Evolutionary conservation across 352 stramenopile genomes (phyloP).

Genomic region (Phytophthora agathidicida): DNA sequence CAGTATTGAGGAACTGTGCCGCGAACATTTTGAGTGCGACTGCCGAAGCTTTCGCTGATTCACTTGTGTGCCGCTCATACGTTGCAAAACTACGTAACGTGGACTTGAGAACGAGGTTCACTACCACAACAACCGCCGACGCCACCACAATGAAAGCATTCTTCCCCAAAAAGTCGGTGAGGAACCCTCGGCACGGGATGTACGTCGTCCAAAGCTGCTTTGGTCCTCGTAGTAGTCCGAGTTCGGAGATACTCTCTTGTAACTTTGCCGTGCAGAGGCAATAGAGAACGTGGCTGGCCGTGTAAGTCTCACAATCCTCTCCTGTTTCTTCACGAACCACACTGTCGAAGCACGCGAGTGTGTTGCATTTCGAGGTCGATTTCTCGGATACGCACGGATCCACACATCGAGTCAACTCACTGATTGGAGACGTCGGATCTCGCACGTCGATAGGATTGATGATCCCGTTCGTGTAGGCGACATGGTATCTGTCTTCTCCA

Average conservation of each 20-base stretch:
- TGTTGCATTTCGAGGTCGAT: constrained; percentile 55
- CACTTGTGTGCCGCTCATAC: constrained; percentile 82
- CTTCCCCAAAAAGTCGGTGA: constrained; percentile 68
- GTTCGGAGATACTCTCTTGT: constrained; percentile 42
- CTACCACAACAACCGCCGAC: constrained; percentile 69
- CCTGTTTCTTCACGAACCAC: constrained; percentile 35
- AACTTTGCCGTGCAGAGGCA: constrained; percentile 74
- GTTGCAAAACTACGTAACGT: constrained; percentile 69
- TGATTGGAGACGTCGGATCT: constrained; percentile 3
- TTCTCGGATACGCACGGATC: constrained; percentile 70
- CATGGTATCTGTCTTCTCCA: constrained; percentile 49
- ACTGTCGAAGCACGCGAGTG: constrained; percentile 71
- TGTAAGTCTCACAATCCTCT: constrained; percentile 63
- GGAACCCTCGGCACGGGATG: constrained; percentile 65
- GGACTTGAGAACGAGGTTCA: constrained; percentile 78
- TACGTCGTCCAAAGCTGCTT: constrained; percentile 59
- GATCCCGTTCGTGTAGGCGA: constrained; percentile 73
- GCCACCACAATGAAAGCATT: constrained; percentile 76
- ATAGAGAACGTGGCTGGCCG: constrained; percentile 64
- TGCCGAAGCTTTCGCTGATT: constrained; percentile 77
- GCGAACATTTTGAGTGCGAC: constrained; percentile 82
- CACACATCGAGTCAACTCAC: constrained; percentile 43
- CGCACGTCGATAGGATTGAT: constrained; percentile 34
- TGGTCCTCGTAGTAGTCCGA: constrained; percentile 61
- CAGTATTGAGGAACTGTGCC: constrained; percentile 86